Percentiles rank a stretch among this genome's conserved stretches.
Conservation (phyloP, 768 basidiomycete species). For the Phallus indusiatus region DNA sequence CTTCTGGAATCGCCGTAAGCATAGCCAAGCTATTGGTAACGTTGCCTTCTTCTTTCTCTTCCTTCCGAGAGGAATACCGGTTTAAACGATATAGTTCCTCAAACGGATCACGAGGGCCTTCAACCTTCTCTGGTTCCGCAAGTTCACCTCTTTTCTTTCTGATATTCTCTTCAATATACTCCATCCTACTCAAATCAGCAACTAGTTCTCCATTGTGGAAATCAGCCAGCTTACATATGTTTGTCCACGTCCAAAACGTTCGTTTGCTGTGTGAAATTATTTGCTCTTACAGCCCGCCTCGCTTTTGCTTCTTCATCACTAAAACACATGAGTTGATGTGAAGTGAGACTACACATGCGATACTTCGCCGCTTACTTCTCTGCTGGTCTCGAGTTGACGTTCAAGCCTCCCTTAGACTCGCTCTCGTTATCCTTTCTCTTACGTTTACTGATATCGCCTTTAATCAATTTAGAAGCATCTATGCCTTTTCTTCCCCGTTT, state of each 20-base stretch:
- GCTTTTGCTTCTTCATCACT: conserved; percentile 64
- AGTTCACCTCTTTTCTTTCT: conserved; percentile 58
- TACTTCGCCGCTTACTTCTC: conserved; percentile 42
- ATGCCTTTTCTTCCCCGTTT: conserved; percentile 72
- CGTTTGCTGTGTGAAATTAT: conserved; percentile 97
- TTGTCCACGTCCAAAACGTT: conserved; percentile 95
- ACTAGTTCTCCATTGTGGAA: not conserved
- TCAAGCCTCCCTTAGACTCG: conserved; percentile 49
- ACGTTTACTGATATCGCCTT: conserved; percentile 66
- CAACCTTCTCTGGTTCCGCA: conserved; percentile 28
- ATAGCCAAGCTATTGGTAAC: conserved; percentile 90
- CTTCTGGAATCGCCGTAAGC: conserved; percentile 97
- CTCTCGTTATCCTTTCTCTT: conserved; percentile 48
- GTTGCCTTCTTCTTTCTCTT: conserved; percentile 76
- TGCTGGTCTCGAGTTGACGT: conserved; percentile 38
- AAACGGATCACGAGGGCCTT: conserved; percentile 50
- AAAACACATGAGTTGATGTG: not conserved
- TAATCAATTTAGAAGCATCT: conserved; percentile 73
- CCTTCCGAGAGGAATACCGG: conserved; percentile 50
- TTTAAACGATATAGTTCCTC: conserved; percentile 74
- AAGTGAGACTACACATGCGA: conserved; percentile 1
- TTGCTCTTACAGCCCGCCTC: conserved; percentile 64
- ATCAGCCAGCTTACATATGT: conserved; percentile 65
- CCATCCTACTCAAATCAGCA: conserved; percentile 69
- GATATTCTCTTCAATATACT: conserved; percentile 92